These are phyloP conservation scores for Raffaelea arxii DNA, from an alignment of 2,329 filamentous ascomycete genomes.

Conservation along the genomic window DNA sequence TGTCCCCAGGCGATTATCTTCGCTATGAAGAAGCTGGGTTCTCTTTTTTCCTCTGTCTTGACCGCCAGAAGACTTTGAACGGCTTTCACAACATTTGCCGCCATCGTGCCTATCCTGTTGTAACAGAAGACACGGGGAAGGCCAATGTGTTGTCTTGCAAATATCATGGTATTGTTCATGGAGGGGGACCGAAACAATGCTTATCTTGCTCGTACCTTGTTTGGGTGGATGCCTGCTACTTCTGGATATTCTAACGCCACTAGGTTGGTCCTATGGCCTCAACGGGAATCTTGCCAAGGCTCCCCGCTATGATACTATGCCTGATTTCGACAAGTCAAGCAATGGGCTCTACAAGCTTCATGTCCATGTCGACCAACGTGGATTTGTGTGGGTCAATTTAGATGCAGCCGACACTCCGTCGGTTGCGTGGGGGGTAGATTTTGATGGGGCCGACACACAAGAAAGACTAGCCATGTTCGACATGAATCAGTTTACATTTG, in stretches of 20 bases:
- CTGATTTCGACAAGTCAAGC: constrained; percentile 27
- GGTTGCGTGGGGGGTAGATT: constrained; percentile 31
- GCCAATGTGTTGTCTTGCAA: constrained; percentile 29
- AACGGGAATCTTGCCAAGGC: constrained; percentile 32
- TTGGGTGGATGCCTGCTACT: too few species aligned
- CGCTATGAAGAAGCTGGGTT: constrained; percentile 23
- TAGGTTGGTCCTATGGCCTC: constrained; percentile 34
- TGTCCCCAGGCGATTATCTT: constrained; percentile 24
- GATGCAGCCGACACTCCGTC: constrained; percentile 28
- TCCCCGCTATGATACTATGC: constrained; percentile 27
- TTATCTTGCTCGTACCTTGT: too few species aligned
- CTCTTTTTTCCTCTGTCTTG: constrained; percentile 28
- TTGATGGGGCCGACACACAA: constrained; percentile 2
- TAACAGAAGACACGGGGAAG: constrained; percentile 25
- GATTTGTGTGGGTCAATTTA: constrained; percentile 18
- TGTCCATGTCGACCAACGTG: constrained; percentile 25
- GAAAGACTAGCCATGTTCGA: constrained; percentile 10
- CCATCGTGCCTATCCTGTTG: constrained; percentile 32
- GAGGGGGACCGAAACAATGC: too few species aligned
- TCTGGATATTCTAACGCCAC: too few species aligned
- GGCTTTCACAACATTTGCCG: constrained; percentile 35
- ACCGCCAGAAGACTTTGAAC: constrained; percentile 22
- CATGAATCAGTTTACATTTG: constrained; percentile 16
- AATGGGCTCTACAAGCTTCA: constrained; percentile 37
- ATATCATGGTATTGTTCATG: too few species aligned